Conservation (phyloP, 306 rosid species). For the Lagenaria siceraria region DNA sequence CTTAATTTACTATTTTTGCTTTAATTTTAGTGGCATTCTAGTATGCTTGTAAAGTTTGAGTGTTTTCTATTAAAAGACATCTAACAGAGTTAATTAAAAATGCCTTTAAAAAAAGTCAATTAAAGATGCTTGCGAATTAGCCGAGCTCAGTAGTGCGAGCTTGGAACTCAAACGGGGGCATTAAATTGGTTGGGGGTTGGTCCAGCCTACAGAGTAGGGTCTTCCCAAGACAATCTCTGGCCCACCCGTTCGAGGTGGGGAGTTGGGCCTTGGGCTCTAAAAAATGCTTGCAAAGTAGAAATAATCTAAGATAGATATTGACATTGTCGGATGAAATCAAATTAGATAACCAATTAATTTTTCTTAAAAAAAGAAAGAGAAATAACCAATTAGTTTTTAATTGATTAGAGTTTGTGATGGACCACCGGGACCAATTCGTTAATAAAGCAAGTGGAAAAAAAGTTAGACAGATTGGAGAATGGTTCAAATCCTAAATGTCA, state of each 20-base stretch:
- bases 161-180: no score
- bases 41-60: not conserved
- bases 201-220: no score
- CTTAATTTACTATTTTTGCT: not conserved
- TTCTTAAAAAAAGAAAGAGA: not conserved
- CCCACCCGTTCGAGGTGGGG: no score
- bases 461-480: not conserved
- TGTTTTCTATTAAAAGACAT: not conserved
- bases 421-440: not conserved
- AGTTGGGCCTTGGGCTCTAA: no score
- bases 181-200: no score
- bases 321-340: not conserved
- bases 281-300: no score
- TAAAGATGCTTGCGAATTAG: not conserved
- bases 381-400: not conserved
- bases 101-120: not conserved
- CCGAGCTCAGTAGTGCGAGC: no score
- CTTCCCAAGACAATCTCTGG: no score
- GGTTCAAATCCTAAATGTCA: not conserved
- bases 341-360: not conserved
- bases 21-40: not conserved
- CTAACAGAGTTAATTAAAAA: not conserved
- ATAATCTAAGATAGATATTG: no score
- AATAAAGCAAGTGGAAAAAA: not conserved
- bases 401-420: not conserved